Conservation (phyloP, 1,139 yeast genomes). For the Citeromyces hawaiiensis region DNA sequence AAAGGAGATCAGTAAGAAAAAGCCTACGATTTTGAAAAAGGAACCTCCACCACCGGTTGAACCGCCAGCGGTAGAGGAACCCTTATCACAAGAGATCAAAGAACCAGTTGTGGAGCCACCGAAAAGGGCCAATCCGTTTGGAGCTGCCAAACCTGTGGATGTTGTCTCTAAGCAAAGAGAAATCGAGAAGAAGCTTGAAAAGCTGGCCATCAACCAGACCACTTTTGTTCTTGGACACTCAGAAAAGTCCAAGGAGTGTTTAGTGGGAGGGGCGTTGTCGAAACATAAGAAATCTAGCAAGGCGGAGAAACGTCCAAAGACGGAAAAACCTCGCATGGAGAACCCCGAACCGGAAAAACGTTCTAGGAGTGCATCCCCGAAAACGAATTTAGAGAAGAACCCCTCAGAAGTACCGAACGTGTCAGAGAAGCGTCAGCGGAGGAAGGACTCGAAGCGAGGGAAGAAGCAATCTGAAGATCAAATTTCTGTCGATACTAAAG, state of each 20-base stretch:
- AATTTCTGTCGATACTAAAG: too few species aligned
- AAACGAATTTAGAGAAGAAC: slow-evolving; percentile 3
- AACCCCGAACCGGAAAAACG: too few species aligned
- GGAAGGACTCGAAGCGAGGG: background rate
- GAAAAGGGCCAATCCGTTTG: slow-evolving; percentile 34
- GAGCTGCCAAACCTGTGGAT: slow-evolving; percentile 41
- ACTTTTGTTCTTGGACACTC: slow-evolving; percentile 27
- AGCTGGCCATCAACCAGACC: slow-evolving; percentile 37
- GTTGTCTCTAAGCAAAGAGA: slow-evolving; percentile 30
- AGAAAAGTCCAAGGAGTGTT: slow-evolving; percentile 1
- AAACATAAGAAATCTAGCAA: background rate
- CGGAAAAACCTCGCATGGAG: slow-evolving; percentile 1
- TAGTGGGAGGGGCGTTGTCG: background rate
- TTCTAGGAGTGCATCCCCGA: slow-evolving; percentile 1
- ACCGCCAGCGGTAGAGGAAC: too few species aligned
- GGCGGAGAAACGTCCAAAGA: background rate
- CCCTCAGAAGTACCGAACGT: slow-evolving; percentile 5
- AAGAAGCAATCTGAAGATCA: background rate
- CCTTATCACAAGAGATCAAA: too few species aligned
- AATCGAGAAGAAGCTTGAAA: slow-evolving; percentile 31
- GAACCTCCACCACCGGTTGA: slow-evolving; percentile 18
- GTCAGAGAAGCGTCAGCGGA: slow-evolving; percentile 2
- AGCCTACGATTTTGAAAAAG: slow-evolving; percentile 9
- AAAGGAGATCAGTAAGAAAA: background rate
- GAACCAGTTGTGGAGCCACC: background rate